Evolutionary conservation across 163 green algal genomes (phyloP).

Genomic region (Dunaliella salina): DNA sequence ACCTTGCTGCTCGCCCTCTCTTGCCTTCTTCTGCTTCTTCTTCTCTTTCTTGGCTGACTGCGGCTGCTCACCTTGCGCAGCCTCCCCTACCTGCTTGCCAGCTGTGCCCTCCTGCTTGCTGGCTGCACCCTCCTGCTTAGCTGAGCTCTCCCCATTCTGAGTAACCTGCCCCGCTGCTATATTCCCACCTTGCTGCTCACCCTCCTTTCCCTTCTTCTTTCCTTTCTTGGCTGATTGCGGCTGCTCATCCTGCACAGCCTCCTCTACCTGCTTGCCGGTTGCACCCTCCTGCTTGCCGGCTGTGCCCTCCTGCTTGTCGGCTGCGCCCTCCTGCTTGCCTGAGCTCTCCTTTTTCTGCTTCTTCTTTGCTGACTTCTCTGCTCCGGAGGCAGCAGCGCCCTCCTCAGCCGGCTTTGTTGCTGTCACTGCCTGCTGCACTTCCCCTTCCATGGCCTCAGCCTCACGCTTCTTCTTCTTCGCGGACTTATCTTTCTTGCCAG

Average conservation of each 20-base stretch:
- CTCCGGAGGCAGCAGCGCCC: not conserved
- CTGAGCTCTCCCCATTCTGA: conserved; percentile 2
- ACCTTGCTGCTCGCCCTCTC: conserved; percentile 12
- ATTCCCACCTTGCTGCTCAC: not conserved
- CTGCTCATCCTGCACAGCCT: too few species aligned
- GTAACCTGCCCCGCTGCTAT: not conserved
- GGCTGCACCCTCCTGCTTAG: too few species aligned
- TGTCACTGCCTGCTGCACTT: not conserved
- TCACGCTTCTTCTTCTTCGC: conserved; percentile 14
- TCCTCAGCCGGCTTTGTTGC: not conserved
- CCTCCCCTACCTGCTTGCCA: too few species aligned
- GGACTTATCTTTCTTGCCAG: conserved; percentile 14
- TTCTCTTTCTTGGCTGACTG: not conserved
- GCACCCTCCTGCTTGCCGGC: too few species aligned
- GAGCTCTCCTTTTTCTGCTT: conserved; percentile 21
- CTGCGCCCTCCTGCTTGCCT: conserved; percentile 5
- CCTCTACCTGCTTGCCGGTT: too few species aligned
- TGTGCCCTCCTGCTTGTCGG: too few species aligned
- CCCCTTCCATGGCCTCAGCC: not conserved
- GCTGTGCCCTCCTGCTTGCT: too few species aligned
- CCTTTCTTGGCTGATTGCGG: not conserved
- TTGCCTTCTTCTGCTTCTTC: conserved; percentile 17
- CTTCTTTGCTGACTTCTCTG: conserved; percentile 1
- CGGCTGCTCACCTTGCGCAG: too few species aligned
- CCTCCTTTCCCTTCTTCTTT: conserved; percentile 15